A percentile compares a stretch with the other conserved stretches of the same genome.
These are phyloP conservation scores for Bipolaris gigantea DNA, from an alignment of 2,329 filamentous ascomycete genomes.

Conservation along the genomic window DNA sequence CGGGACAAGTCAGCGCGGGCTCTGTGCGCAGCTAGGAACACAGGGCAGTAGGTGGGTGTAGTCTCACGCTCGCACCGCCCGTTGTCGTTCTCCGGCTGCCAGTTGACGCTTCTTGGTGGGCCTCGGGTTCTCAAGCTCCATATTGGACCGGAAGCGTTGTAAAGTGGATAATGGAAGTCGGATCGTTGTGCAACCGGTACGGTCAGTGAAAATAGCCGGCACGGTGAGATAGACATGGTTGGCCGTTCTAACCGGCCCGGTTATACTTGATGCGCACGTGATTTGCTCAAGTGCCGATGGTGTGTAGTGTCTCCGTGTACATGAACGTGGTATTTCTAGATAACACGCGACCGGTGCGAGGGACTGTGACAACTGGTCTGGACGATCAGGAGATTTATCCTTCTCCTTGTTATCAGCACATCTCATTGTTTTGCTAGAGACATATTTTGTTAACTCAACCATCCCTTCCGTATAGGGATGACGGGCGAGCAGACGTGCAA, in stretches of 20 bases:
- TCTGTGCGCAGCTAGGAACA: background rate
- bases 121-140: conserved; percentile 12
- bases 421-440: background rate
- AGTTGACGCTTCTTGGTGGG: conserved; percentile 16
- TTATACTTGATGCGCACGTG: background rate
- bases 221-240: background rate
- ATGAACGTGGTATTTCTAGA: no score
- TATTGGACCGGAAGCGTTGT: background rate
- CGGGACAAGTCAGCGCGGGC: conserved; percentile 5
- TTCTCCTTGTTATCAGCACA: background rate
- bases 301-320: background rate
- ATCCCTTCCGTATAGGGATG: background rate
- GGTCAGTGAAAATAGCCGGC: background rate
- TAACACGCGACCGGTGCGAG: no score
- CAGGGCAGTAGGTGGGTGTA: background rate
- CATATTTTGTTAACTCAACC: background rate
- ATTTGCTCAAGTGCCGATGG: background rate
- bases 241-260: background rate
- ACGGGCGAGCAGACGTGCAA: background rate
- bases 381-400: no score
- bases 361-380: no score
- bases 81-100: conserved; percentile 16
- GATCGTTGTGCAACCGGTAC: background rate
- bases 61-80: conserved; percentile 18
- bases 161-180: background rate